Percentiles rank a stretch among this genome's conserved stretches.
phyloP scores from a whole-genome alignment of 2,329 filamentous ascomycete genomes.

The Epichloe brachyelytri region DNA sequence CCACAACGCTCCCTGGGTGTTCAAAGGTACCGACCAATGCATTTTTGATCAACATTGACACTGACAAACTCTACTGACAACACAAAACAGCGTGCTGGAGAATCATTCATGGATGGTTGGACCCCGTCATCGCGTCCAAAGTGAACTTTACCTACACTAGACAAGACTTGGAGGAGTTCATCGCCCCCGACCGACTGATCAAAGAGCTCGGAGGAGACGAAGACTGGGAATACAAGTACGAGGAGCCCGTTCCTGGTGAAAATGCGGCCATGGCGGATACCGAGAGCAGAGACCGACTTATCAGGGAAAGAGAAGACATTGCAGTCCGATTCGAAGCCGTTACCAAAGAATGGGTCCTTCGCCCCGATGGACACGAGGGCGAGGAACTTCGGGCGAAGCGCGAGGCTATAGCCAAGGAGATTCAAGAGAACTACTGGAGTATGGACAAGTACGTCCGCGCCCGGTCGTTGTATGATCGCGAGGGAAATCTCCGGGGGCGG shows the following conservation, averaged over 20 bases:
- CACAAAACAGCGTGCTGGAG: slow-evolving; percentile 29
- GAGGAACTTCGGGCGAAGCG: slow-evolving; percentile 23
- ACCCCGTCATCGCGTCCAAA: slow-evolving; percentile 61
- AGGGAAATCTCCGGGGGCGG: background rate
- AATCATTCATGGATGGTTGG: slow-evolving; percentile 63
- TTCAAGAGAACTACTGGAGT: slow-evolving; percentile 55
- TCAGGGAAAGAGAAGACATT: slow-evolving; percentile 38
- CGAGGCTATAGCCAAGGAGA: slow-evolving; percentile 31
- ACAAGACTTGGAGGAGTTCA: slow-evolving; percentile 48
- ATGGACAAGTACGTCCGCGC: slow-evolving; percentile 56
- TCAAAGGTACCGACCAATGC: slow-evolving; percentile 26
- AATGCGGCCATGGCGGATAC: slow-evolving; percentile 38
- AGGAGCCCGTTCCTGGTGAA: slow-evolving; percentile 46
- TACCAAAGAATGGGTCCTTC: slow-evolving; percentile 44
- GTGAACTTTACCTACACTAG: slow-evolving; percentile 55
- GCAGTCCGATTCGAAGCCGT: slow-evolving; percentile 43
- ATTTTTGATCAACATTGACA: background rate
- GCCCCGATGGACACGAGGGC: slow-evolving; percentile 14
- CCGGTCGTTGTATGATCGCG: slow-evolving; percentile 47
- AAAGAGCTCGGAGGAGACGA: slow-evolving; percentile 49
- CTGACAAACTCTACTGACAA: background rate
- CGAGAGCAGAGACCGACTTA: slow-evolving; percentile 32
- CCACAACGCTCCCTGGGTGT: slow-evolving; percentile 64
- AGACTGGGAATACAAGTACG: slow-evolving; percentile 51
- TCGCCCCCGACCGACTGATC: slow-evolving; percentile 48